These are phyloP conservation scores for Pyricularia pennisetigena DNA, from an alignment of 2,329 filamentous ascomycete genomes.

Conservation along the genomic window DNA sequence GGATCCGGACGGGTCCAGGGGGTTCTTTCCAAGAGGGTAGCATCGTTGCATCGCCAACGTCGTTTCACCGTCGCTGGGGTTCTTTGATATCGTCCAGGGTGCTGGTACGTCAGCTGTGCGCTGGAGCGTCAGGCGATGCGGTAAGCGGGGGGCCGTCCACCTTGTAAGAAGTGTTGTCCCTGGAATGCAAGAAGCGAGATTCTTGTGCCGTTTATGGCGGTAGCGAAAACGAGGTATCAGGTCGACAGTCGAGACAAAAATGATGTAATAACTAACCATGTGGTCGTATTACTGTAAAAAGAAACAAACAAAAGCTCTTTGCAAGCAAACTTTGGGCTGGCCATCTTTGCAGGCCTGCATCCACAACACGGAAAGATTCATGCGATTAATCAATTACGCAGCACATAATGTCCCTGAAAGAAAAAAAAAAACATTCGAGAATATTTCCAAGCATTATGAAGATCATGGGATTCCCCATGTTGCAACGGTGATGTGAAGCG, in stretches of 20 bases:
- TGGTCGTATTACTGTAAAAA: too few relatives aligned
- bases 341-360: not conserved
- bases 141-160: not conserved
- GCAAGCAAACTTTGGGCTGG: not conserved
- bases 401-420: not conserved
- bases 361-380: not conserved
- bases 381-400: not conserved
- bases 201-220: not conserved
- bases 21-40: not conserved
- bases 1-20: not conserved
- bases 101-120: not conserved
- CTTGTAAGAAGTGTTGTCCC: not conserved
- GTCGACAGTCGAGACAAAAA: not conserved
- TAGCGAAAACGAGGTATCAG: not conserved
- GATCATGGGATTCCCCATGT: not conserved
- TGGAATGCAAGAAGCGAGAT: not conserved
- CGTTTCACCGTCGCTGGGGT: conserved; percentile 48
- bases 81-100: not conserved
- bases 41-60: conserved; percentile 52
- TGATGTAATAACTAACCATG: too few relatives aligned
- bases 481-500: not conserved
- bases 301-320: not conserved
- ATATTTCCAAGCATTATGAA: not conserved
- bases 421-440: not conserved
- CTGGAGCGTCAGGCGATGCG: not conserved